These are phyloP conservation scores for Rhodotorula taiwanensis DNA, from an alignment of 768 basidiomycete species.

Conservation along the genomic window DNA sequence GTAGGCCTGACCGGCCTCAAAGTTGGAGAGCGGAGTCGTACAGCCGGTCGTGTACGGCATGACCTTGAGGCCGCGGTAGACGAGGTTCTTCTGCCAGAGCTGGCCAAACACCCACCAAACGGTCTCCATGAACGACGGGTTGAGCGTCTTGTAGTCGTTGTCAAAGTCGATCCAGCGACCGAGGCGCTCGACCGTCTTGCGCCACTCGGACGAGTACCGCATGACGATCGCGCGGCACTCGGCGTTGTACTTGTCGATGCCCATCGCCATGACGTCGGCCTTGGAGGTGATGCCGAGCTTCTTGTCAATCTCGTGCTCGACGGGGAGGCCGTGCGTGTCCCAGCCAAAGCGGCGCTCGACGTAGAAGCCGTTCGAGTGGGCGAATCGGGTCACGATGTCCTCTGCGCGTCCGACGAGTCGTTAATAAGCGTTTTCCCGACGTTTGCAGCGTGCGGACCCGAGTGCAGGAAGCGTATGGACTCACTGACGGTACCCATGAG, in stretches of 20 bases:
- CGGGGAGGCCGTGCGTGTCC: conserved; percentile 97
- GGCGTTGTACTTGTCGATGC: conserved; percentile 94
- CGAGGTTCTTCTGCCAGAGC: conserved; percentile 83
- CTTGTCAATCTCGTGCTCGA: conserved; percentile 99
- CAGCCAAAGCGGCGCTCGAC: conserved; percentile 93
- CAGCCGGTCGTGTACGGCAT: conserved; percentile 98
- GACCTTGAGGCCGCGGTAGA: conserved; percentile 86
- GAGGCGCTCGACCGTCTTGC: conserved; percentile 89
- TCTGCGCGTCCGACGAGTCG: no score
- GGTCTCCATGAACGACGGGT: conserved; percentile 88
- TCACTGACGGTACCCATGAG: conserved; percentile 73
- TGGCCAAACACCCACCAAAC: conserved; percentile 99
- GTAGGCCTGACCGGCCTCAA: conserved; percentile 89
- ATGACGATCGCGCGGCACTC: conserved; percentile 96
- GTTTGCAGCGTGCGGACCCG: no score
- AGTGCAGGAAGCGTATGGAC: no score
- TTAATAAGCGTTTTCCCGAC: no score
- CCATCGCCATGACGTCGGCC: conserved; percentile 88
- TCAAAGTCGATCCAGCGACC: conserved; percentile 99
- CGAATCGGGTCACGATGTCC: conserved; percentile 97
- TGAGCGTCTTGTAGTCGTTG: conserved; percentile 96
- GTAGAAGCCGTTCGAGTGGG: conserved; percentile 83
- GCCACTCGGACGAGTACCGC: conserved; percentile 93
- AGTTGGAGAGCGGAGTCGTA: conserved; percentile 93
- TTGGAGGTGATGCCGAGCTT: conserved; percentile 82